Base-by-base conservation (phyloP, 2,329 filamentous ascomycete species). In the Pestalotiopsis sp. region DNA sequence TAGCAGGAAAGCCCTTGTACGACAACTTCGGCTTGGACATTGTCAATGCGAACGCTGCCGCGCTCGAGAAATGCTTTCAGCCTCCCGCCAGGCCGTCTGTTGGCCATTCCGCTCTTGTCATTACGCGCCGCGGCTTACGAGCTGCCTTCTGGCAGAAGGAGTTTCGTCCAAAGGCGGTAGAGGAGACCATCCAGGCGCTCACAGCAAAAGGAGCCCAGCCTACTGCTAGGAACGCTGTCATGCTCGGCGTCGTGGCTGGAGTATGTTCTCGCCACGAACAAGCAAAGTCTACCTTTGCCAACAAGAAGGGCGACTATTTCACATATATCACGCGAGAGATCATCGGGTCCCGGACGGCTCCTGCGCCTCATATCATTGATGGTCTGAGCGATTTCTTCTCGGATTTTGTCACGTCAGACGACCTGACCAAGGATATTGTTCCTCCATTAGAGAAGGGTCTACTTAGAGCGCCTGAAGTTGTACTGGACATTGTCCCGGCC, bases 381-480 rank as follows among this genome's bases (percentile, higher is more conserved):
- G 92, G 92, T 5, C 82, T 98, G 61, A 82, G 85, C 64, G 94
- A 98, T 78, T 98, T 98, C 83, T 97, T 98, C 78, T 80, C 83
- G 17, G 87, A 86, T 39, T 98, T 95, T 77, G 85, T 92, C 49
- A 91, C 89, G 0, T 78, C 88, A 17, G 90, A 94, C 27, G 94
- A 98, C 72, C 78, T 98, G 38, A 87, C 89, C 66, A 91, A 89
- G 71, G 89, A 95, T 58, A 77, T 98, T 39, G 85, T 97, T 27
- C 93, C 95, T 9, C 85, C 94, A 0, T 83, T 98, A 14, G 96
- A 99, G 77, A 98, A 97, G 81, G 91, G 93, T 5, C 86, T 99
- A 67, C 83, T 99, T 60, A 89, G 97, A 77, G 92, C 95, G 7
- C 97, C 96, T 1, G 96, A 99, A 80, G 91, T 98, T 58, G 90